phyloP scores from a whole-genome alignment of 805 yeast genomes.

The Yarrowia sp. region DNA sequence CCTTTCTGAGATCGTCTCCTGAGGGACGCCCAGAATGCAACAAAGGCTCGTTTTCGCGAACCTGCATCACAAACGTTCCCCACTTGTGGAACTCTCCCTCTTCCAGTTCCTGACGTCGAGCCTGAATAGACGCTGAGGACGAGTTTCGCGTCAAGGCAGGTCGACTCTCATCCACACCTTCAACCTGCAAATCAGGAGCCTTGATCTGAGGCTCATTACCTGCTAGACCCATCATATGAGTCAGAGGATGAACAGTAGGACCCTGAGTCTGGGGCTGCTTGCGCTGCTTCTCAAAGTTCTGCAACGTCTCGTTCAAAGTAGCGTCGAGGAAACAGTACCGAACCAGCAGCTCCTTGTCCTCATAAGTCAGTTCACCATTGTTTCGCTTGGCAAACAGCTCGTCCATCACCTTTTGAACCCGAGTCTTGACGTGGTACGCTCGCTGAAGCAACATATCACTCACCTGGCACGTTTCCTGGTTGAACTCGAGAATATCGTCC shows the following conservation, averaged over 20 bases:
- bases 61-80: constrained; percentile 75
- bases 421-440: constrained; percentile 41
- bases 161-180: constrained; percentile 18
- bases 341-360: constrained; percentile 73
- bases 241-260: constrained; percentile 12
- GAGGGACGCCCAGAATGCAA: constrained; percentile 39
- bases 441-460: constrained; percentile 39
- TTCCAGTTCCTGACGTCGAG: constrained; percentile 77
- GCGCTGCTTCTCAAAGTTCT: constrained; percentile 27
- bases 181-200: constrained; percentile 15
- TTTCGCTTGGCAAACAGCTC: constrained; percentile 58
- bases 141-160: constrained; percentile 31
- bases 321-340: constrained; percentile 67
- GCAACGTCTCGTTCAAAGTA: constrained; percentile 55
- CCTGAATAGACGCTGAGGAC: constrained; percentile 45
- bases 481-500: constrained; percentile 28
- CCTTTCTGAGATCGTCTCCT: constrained; percentile 48
- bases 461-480: constrained; percentile 31
- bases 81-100: constrained; percentile 90
- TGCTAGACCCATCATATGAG: constrained; percentile 24
- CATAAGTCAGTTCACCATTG: constrained; percentile 52
- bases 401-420: constrained; percentile 50
- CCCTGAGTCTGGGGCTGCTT: neutral
- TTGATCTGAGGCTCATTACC: constrained; percentile 7
- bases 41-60: constrained; percentile 32